Percentiles rank a stretch among this genome's conserved stretches.
Conservation (phyloP, 352 stramenopile genomes). For the Phytophthora megakarya region DNA sequence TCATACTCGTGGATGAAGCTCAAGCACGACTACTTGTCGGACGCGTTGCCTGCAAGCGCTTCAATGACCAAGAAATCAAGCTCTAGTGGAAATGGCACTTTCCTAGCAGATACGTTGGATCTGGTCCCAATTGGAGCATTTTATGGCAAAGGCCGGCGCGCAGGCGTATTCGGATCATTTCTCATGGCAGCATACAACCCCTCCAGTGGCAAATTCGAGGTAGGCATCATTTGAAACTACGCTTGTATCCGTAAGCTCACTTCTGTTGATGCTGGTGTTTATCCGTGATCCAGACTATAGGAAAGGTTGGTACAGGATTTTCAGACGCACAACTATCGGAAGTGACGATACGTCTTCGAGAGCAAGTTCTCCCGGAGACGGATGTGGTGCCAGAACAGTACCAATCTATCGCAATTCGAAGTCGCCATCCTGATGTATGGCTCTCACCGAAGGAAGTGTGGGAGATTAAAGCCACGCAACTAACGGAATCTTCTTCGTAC, state of each 20-base stretch:
- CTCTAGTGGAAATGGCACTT: constrained; percentile 45
- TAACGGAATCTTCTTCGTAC: constrained; percentile 96
- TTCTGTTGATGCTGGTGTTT: neutral
- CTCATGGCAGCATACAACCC: constrained; percentile 97
- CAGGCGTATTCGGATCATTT: constrained; percentile 97
- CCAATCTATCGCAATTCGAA: constrained; percentile 57
- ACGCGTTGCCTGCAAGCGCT: constrained; percentile 10
- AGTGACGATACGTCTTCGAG: constrained; percentile 57
- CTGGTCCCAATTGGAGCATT: constrained; percentile 98
- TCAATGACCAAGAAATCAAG: constrained; percentile 15
- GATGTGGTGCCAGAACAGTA: constrained; percentile 62
- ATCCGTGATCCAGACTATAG: constrained; percentile 60
- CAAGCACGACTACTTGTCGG: constrained; percentile 79
- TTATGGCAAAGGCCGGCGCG: constrained; percentile 94
- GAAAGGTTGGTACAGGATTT: constrained; percentile 97
- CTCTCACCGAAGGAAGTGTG: constrained; percentile 95
- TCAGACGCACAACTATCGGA: constrained; percentile 94
- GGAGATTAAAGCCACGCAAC: constrained; percentile 98
- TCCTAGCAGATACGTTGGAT: constrained; percentile 93
- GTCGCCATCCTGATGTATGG: constrained; percentile 92
- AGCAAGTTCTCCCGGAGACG: constrained; percentile 42
- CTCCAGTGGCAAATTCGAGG: constrained; percentile 94
- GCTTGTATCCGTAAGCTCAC: neutral
- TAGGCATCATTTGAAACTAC: constrained; percentile 6
- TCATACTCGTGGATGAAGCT: constrained; percentile 89